Evolutionary conservation across 257 asterid genomes (phyloP).

Genomic region (Mentha longifolia): DNA sequence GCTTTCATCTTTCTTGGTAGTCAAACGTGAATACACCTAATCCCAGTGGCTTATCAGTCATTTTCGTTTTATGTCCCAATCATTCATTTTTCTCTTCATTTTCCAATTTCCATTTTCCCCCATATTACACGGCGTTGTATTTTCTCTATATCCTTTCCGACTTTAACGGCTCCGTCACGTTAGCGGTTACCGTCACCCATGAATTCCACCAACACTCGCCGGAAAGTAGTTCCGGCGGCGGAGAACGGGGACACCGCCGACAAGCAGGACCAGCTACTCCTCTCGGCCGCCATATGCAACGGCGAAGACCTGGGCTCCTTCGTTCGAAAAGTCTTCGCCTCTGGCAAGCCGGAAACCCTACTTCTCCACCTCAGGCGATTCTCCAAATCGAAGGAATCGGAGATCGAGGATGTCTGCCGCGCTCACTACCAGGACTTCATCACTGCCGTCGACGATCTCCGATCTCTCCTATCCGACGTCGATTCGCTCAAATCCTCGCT

Average conservation of each 20-base stretch:
- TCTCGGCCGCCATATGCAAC: conserved; percentile 87
- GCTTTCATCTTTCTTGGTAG: background rate
- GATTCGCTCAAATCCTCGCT: conserved; percentile 88
- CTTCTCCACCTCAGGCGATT: conserved; percentile 79
- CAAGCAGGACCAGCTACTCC: conserved; percentile 88
- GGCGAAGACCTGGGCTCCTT: conserved; percentile 91
- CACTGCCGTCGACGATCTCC: conserved; percentile 95
- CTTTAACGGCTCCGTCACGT: conserved; percentile 44
- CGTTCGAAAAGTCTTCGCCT: conserved; percentile 77
- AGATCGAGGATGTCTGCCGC: conserved; percentile 95
- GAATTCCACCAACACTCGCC: conserved; percentile 71
- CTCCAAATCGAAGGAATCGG: conserved; percentile 81
- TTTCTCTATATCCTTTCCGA: conserved; percentile 58
- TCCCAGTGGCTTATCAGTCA: conserved; percentile 29
- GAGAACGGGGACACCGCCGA: conserved; percentile 81
- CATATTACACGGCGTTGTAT: conserved; percentile 5
- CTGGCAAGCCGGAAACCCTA: conserved; percentile 90
- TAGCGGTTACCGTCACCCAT: conserved; percentile 48
- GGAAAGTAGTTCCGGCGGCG: conserved; percentile 76
- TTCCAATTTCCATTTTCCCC: background rate
- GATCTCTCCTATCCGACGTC: conserved; percentile 90
- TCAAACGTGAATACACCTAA: background rate
- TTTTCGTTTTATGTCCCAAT: background rate
- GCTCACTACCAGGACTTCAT: conserved; percentile 97
- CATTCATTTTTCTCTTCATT: background rate